Base-by-base conservation (phyloP, 1,284 basidiomycete species). In the Rhizopogon parksii region DNA sequence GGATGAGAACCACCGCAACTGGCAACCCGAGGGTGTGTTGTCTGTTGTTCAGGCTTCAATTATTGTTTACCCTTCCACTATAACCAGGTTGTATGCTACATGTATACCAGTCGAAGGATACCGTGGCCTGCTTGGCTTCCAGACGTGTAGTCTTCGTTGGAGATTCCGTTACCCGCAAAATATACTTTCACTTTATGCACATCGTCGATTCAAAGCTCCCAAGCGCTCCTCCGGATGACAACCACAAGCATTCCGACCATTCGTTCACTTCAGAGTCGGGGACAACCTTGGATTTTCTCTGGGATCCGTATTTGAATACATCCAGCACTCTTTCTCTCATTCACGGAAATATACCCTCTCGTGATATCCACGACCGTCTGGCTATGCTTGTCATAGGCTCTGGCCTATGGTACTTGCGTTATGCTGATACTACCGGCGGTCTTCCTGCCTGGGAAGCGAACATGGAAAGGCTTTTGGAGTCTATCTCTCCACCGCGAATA, bases 321-420 rank as follows among this genome's bases (percentile, higher is more conserved):
- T 80, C 86, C 1, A 79, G 80, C 14, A 57, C 71, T 19, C 56
- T 66, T 27, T 63, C 73, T 56, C 72, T 71, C 53, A 65, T 71
- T 34, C 55, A 71, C n/a, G 56, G 36, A 2, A 47, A 53, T 38
- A 12, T 25, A 19, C 50, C 52, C 27, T 32, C 19, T 2, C 52
- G 52, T 32, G 38, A n/a, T 6, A 51, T 47, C 8, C 19, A 24
- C 14, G 56, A 57, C 50, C 58, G 52, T 37, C 77, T 85, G 1
- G 80, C 85, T 0, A 68, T 95, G 37, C 75, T 93, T 25, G 84
- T 93, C 7, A 65, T 95, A 17, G 91, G 91, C 15, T 83, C 87
- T 9, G 91, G 92, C 0, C 71, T 95, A 35, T 94, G 91, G 91
- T 91, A 89, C 64, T 76, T 95, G 36, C 83, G 88, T 30, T 83